These are phyloP conservation scores for Aureobasidium sp. DNA, from an alignment of 2,329 filamentous ascomycete species.

Conservation along the genomic window DNA sequence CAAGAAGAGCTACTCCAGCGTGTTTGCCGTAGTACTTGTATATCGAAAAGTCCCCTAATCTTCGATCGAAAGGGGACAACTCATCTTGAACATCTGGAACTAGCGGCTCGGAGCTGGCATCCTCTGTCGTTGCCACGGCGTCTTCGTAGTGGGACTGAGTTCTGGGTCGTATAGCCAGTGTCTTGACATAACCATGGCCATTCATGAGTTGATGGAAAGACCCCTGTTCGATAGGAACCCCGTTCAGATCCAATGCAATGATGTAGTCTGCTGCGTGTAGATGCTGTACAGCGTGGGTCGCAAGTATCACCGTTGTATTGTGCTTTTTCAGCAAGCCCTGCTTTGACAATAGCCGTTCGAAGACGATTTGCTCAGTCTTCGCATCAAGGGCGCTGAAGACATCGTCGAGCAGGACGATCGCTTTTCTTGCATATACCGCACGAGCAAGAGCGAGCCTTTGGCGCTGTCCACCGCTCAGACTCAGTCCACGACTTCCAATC, in stretches of 20 bases:
- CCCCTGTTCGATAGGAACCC: not conserved
- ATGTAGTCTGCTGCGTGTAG: constrained; percentile 45
- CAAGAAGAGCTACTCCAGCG: not conserved
- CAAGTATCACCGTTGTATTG: constrained; percentile 48
- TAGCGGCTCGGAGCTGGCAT: not conserved
- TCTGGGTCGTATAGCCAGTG: not conserved
- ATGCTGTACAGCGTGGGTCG: constrained; percentile 38
- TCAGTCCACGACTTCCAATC: constrained; percentile 86
- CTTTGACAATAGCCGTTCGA: constrained; percentile 45
- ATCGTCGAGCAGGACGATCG: constrained; percentile 82
- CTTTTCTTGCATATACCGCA: constrained; percentile 81
- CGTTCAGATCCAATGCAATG: constrained; percentile 28
- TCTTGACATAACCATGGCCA: not conserved
- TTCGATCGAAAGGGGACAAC: not conserved
- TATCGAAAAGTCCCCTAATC: not conserved
- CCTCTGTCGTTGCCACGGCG: not conserved
- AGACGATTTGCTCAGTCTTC: constrained; percentile 47
- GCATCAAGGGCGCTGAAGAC: constrained; percentile 81
- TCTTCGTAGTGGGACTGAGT: not conserved
- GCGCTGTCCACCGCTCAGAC: constrained; percentile 84
- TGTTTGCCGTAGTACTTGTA: not conserved
- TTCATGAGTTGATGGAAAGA: not conserved
- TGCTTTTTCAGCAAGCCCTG: constrained; percentile 45
- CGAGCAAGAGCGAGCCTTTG: constrained; percentile 79
- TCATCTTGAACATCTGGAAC: not conserved